Base-by-base conservation (phyloP, 768 basidiomycete genomes). In the Tylopilus plumbeoviolaceoides region DNA sequence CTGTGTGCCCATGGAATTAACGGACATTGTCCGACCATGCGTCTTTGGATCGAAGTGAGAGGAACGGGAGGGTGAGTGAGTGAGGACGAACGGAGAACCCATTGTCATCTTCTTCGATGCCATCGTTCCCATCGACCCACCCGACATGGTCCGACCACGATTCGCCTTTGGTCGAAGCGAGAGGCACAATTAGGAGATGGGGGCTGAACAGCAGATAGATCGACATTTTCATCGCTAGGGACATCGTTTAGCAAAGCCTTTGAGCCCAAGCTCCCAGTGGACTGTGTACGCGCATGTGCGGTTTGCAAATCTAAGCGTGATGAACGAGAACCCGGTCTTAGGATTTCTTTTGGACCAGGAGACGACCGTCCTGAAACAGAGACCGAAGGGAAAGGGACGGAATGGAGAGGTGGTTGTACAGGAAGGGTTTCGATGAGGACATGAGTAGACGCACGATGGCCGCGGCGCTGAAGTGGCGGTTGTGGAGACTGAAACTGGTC, bases 1-100 rank as follows among this genome's bases (percentile, higher is more conserved):
- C n/a, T n/a, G 79, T 27, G 88, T 83, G 7, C 83, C 86, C 67
- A 85, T 66, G 1, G 89, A 85, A 7, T 77, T 82, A 53, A 80
- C 81, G 4, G 88, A 90, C 53, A 75, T 53, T 8, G 84, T 82
- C 31, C 85, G 80, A 27, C 75, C 73, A 63, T 79, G 82, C n/a
- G 70, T 71, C 65, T 91, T 91, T n/a, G 89, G 89, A 67, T 93
- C 91, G 65, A 92, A 89, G 30, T 84, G 79, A 18, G 88, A 90
- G 21, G 81, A 77, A 40, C 81, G 78, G 9, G 79, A 70, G 10
- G 74, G 70, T n/a, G 78, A 79, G 21, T n/a, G n/a, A n/a, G n/a
- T 85, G 84, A 38, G 84, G 80, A 41, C 82, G 79, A 30, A 90
- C 68, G 28, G 83, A 78, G 64, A 91, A 91, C 15, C 84, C 82